Base-by-base conservation (phyloP, 768 basidiomycete species). In the Leccinum aurantiacum region DNA sequence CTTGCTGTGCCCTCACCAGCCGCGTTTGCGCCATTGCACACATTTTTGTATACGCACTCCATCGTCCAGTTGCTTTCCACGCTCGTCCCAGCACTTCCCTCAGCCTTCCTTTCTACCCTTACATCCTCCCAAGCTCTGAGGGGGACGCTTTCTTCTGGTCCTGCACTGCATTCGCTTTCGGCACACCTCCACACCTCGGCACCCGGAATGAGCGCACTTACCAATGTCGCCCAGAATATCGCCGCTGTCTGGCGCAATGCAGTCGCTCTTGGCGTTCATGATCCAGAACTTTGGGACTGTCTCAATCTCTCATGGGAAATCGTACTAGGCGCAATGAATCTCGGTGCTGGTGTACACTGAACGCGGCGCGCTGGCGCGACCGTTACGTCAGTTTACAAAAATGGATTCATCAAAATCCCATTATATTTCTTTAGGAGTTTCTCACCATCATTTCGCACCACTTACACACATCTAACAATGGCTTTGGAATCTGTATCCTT, bases 201-300 rank as follows among this genome's bases (percentile, higher is more conserved):
- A 8, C 74, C 77, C 1, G 79, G 38, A 57, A 70, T 74, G 38
- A 77, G 75, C 29, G 80, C 78, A 14, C 76, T 91, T 8, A 71
- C 87, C 50, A 74, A 76, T 41, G 77, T 82, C 56, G 74, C 81
- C 6, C 71, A 76, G 54, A 74, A 69, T 37, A 80, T 90, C 38
- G 81, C 86, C 58, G 89, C 86, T 7, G 71, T 91, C 33, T 93
- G 89, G 88, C 78, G 82, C 59, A 91, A 92, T 67, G 82, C 81
- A 3, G 85, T 84, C 60, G 82, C 82, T 22, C 77, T 93, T n/a
- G 89, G 89, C 3, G 72, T 91, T 2, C 82, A 80, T 54, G 87
- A 91, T 63, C 79, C 82, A 35, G 76, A 76, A 22, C 74, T 92
- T 48, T 93, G 89, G 89, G 78, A 80, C 24, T 79, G 79, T 19